Percentiles rank a stretch among this genome's conserved stretches.
phyloP scores from a whole-genome alignment of 352 stramenopile genomes.

The Globisporangium iwayamae region DNA sequence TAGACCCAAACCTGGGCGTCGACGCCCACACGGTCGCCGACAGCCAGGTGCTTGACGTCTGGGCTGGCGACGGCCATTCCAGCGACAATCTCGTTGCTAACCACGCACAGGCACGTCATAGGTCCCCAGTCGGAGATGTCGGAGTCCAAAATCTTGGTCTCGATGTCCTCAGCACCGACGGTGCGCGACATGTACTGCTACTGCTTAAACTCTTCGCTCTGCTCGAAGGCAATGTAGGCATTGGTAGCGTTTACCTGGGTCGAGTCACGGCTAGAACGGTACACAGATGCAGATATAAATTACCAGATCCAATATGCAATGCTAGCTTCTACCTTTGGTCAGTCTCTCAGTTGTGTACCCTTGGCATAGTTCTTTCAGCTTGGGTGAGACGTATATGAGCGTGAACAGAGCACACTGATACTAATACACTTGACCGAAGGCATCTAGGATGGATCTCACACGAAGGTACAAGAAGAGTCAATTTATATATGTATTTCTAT shows the following conservation, averaged over 20 bases:
- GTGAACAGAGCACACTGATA: neutral
- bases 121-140: slow-evolving; percentile 55
- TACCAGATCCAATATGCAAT: no score
- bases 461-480: neutral
- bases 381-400: neutral
- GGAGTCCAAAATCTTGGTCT: slow-evolving; percentile 63
- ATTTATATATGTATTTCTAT: neutral
- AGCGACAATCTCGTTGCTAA: neutral
- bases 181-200: slow-evolving; percentile 44
- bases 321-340: no score
- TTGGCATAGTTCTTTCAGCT: neutral
- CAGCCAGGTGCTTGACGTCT: no score
- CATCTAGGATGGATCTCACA: neutral
- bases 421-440: neutral
- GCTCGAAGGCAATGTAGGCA: slow-evolving; percentile 34
- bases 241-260: slow-evolving; percentile 17
- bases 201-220: slow-evolving; percentile 23
- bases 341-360: neutral
- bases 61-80: no score
- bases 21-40: no score
- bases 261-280: no score
- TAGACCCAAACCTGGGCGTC: no score
- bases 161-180: slow-evolving; percentile 39
- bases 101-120: slow-evolving; percentile 38
- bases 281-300: no score